These are phyloP conservation scores for Lindgomyces ingoldianus DNA, from an alignment of 495 filamentous ascomycete genomes.

Conservation along the genomic window DNA sequence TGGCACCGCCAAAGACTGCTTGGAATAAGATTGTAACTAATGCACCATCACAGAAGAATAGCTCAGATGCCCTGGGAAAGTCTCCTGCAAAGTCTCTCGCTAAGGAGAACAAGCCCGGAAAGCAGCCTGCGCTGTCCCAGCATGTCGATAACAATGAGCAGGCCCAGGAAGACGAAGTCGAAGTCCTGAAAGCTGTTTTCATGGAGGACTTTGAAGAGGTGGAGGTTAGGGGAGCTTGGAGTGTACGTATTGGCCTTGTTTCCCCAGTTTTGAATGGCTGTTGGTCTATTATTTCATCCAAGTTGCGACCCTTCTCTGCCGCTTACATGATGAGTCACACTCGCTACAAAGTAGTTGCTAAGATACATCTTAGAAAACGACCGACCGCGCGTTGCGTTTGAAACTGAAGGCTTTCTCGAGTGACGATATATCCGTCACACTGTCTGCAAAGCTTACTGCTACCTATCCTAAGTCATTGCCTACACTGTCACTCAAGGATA, in stretches of 20 bases:
- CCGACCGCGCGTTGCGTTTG: conserved; percentile 77
- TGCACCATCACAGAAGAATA: conserved; percentile 13
- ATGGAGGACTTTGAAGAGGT: conserved; percentile 84
- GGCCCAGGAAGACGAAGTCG: conserved; percentile 76
- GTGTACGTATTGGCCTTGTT: conserved; percentile 62
- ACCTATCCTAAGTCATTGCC: conserved; percentile 92
- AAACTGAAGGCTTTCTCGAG: conserved; percentile 70
- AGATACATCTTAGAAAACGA: conserved; percentile 56
- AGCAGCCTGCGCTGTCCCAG: background rate
- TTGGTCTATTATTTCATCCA: conserved; percentile 33
- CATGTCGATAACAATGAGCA: conserved; percentile 57
- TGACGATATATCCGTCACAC: conserved; percentile 60
- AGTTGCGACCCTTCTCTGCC: background rate
- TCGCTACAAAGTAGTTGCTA: background rate
- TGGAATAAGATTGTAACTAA: conserved; percentile 36
- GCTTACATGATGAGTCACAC: background rate
- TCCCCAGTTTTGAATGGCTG: too few species aligned
- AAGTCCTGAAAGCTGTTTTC: conserved; percentile 86
- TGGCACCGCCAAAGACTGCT: conserved; percentile 45
- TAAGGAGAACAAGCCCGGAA: conserved; percentile 15
- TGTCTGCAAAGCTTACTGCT: conserved; percentile 75
- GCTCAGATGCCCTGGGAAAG: conserved; percentile 20
- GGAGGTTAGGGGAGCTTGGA: conserved; percentile 77
- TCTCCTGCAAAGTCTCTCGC: conserved; percentile 19
- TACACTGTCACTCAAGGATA: conserved; percentile 67